phyloP scores from a whole-genome alignment of 139 green algal genomes.

The Yamagishiella unicocca region DNA sequence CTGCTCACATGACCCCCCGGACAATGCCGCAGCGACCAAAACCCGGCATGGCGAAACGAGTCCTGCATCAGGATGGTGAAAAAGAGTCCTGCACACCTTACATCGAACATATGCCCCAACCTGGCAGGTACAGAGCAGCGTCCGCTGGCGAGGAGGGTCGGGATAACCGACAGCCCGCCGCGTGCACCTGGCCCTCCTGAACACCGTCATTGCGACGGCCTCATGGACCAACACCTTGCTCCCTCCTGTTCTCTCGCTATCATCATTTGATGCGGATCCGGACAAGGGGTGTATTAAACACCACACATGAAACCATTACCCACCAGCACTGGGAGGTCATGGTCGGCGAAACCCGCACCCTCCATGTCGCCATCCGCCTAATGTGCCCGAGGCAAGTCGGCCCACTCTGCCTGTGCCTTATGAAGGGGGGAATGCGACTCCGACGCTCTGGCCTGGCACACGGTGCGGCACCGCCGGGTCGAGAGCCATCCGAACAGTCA shows the following conservation, averaged over 20 bases:
- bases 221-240: not conserved
- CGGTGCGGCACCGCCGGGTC: not conserved
- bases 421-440: not conserved
- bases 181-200: not conserved
- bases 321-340: not conserved
- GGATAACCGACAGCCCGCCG: too few species aligned
- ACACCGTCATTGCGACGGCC: not conserved
- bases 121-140: too few species aligned
- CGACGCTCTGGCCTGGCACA: not conserved
- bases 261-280: not conserved
- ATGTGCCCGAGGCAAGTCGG: not conserved
- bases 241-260: not conserved
- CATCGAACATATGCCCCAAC: not conserved
- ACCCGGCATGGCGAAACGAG: too few species aligned
- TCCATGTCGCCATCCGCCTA: not conserved
- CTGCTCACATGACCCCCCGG: too few species aligned
- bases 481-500: constrained; percentile 27
- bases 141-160: too few species aligned
- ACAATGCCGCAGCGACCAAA: too few species aligned
- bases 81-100: too few species aligned
- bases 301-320: not conserved
- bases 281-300: not conserved
- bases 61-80: too few species aligned
- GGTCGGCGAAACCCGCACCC: not conserved
- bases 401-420: not conserved